phyloP scores from a whole-genome alignment of 805 yeast species.

The Hemisphaericaspora nanyangensis region DNA sequence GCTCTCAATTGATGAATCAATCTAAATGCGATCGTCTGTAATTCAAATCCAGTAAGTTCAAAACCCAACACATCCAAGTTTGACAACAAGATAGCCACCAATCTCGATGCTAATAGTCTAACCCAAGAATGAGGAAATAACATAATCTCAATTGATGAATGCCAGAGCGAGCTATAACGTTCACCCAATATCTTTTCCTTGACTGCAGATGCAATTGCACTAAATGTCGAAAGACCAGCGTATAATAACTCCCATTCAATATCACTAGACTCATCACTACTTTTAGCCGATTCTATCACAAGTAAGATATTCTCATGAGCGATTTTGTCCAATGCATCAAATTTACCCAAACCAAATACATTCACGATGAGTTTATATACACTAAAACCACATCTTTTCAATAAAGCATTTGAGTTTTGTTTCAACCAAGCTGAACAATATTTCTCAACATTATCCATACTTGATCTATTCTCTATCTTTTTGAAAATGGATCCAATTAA shows the following conservation, averaged over 20 bases:
- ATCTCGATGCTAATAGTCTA: conserved; percentile 60
- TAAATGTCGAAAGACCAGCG: conserved; percentile 53
- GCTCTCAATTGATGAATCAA: conserved; percentile 79
- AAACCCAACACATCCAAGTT: conserved; percentile 35
- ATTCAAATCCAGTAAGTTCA: conserved; percentile 34
- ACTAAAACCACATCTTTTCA: conserved; percentile 71
- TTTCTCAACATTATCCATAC: conserved; percentile 32
- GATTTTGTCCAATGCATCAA: conserved; percentile 36
- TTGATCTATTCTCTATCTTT: conserved; percentile 30
- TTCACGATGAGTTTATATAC: conserved; percentile 60
- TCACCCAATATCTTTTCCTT: conserved; percentile 25
- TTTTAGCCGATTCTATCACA: conserved; percentile 25
- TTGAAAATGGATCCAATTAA: conserved; percentile 54
- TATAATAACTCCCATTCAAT: conserved; percentile 79
- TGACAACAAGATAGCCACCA: conserved; percentile 51
- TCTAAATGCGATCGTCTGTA: conserved; percentile 68
- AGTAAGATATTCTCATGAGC: conserved; percentile 22
- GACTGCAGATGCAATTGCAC: conserved; percentile 36
- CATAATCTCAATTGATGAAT: conserved; percentile 47
- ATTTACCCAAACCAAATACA: conserved; percentile 41
- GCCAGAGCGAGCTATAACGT: conserved; percentile 46
- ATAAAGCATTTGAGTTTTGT: conserved; percentile 46
- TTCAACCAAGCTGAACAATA: conserved; percentile 60
- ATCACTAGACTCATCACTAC: conserved; percentile 31
- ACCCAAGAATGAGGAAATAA: conserved; percentile 93